Evolutionary conservation across 2,329 filamentous ascomycete species (phyloP), one percentile per base, ranked within the genome.

Genomic region (Talaromyces verruculosus): DNA sequence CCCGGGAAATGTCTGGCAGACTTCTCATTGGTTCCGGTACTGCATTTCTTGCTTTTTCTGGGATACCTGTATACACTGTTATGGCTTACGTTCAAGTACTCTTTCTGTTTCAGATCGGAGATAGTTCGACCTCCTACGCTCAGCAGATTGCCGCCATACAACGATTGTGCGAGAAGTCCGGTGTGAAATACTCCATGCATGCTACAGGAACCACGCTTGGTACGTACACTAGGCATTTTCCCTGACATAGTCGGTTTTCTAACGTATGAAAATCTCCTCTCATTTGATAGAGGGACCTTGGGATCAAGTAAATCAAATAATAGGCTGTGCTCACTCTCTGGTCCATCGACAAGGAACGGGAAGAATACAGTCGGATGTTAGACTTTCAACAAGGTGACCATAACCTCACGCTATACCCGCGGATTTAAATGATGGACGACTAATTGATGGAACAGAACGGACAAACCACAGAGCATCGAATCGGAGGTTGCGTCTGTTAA

Each of bases 191-290:
- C 74, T 88, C 85, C 45, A 93, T 97, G 91, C 92, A 97, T 79
- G 91, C 90, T 35, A 92, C 92, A 5, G 93, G 93, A 11, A 97
- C 93, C 0, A 96, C 92, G 0, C 85, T 97, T 67, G 91, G 91
- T 93, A 80, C 65, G 87, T 33, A 25, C n/a, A 22, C 11, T 33
- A 17, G 1, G 25, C 15, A 37, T 39, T 15, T 15, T 37, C 0
- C 5, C 6, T 22, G 15, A 15, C 0, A 57, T 17, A 22, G 2
- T 7, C 11, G 8, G 30, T 15, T 1, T 25, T 28, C 30, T 64
- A 33, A 57, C 15, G 35, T 47, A 19, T 6, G 25, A 41, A 37
- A 17, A 5, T 39, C 11, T 65, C 61, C 39, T 41, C 28, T 7
- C 11, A 41, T 3, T 33, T 2, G 28, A 70, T 69, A 95, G 93